Percentiles rank a stretch among this genome's conserved stretches.
Evolutionary conservation across 2,329 filamentous ascomycete species (phyloP).

Genomic region (Penicillium hesseltinei): DNA sequence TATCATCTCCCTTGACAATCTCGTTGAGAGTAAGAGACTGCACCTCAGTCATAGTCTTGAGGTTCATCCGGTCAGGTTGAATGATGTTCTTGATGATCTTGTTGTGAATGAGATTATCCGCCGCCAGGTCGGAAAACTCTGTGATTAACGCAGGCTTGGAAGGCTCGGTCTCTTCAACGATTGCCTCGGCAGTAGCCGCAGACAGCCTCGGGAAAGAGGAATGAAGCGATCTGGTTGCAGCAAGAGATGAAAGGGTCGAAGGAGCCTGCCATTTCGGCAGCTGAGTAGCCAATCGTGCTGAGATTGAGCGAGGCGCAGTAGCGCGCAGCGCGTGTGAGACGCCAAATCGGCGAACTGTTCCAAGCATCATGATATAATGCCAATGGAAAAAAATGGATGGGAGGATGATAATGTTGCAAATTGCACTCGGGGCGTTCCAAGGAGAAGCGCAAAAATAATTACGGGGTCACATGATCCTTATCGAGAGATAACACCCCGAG

Average conservation of each 20-base stretch:
- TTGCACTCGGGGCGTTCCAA: constrained; percentile 14
- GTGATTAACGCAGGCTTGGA: constrained; percentile 28
- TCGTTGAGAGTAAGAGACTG: constrained; percentile 80
- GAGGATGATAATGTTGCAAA: constrained; percentile 7
- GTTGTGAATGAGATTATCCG: constrained; percentile 54
- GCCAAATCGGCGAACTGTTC: constrained; percentile 40
- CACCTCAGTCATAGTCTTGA: constrained; percentile 88
- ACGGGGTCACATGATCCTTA: constrained; percentile 22
- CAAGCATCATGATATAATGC: constrained; percentile 35
- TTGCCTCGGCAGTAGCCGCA: constrained; percentile 26
- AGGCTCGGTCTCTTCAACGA: constrained; percentile 15
- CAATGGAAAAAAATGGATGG: constrained; percentile 5
- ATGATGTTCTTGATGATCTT: constrained; percentile 69
- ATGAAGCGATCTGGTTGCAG: constrained; percentile 30
- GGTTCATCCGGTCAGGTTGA: constrained; percentile 60
- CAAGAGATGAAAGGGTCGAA: constrained; percentile 16
- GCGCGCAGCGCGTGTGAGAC: constrained; percentile 38
- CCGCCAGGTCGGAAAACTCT: constrained; percentile 41
- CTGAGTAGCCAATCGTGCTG: constrained; percentile 28
- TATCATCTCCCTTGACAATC: constrained; percentile 74
- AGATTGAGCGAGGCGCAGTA: constrained; percentile 31
- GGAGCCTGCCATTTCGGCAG: constrained; percentile 30
- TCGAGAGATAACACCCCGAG: constrained; percentile 16
- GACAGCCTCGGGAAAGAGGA: constrained; percentile 29
- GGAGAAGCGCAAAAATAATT: constrained; percentile 25